These are phyloP conservation scores for Silene coronaria DNA, from an alignment of 179 eudicot genomes.

Conservation along the genomic window DNA sequence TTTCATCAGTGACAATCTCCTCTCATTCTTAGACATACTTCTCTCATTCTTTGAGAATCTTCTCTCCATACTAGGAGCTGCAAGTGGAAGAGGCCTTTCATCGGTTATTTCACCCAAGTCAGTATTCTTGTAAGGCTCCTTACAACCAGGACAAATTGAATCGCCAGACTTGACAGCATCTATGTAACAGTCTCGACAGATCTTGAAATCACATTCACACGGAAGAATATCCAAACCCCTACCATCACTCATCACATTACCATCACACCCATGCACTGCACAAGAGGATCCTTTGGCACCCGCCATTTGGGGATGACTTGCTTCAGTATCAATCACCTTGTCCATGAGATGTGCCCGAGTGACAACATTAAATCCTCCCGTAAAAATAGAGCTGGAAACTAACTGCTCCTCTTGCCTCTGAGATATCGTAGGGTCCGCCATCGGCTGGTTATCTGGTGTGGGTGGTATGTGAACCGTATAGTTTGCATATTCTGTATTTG, in stretches of 20 bases:
- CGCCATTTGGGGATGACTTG: slow-evolving; percentile 79
- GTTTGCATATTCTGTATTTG: slow-evolving; percentile 46
- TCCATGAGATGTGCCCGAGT: slow-evolving; percentile 88
- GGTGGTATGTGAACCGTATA: slow-evolving; percentile 70
- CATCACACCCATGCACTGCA: slow-evolving; percentile 37
- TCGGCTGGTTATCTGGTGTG: slow-evolving; percentile 82
- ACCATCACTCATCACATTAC: slow-evolving; percentile 61
- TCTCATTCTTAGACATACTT: slow-evolving; percentile 72
- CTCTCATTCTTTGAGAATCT: slow-evolving; percentile 64
- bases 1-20: slow-evolving; percentile 73
- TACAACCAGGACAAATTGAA: slow-evolving; percentile 69
- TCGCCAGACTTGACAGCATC: slow-evolving; percentile 66
- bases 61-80: slow-evolving; percentile 38
- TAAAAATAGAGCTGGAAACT: slow-evolving; percentile 71
- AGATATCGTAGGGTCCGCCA: slow-evolving; percentile 52
- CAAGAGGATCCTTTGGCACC: slow-evolving; percentile 65
- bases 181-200: slow-evolving; percentile 73
- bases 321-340: slow-evolving; percentile 70
- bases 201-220: slow-evolving; percentile 78
- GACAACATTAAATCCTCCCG: slow-evolving; percentile 71
- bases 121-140: slow-evolving; percentile 60
- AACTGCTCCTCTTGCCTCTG: slow-evolving; percentile 81
- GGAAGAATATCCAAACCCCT: slow-evolving; percentile 69
- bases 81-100: slow-evolving; percentile 44
- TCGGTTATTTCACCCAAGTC: slow-evolving; percentile 41